phyloP scores from a whole-genome alignment of 140 eudicot genomes.

The Anethum foeniculum region DNA sequence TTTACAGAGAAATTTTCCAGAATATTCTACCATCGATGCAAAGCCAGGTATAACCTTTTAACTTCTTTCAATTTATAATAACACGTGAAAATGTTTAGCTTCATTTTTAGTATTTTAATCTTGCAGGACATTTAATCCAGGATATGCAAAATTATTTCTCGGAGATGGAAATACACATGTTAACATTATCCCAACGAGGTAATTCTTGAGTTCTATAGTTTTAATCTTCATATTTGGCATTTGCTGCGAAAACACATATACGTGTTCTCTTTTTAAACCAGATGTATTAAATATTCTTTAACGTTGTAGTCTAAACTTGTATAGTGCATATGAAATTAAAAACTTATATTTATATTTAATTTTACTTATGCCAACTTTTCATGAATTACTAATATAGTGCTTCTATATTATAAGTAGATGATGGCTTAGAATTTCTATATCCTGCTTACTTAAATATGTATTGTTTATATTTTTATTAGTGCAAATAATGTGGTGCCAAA shows the following conservation, averaged over 20 bases:
- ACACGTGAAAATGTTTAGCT: no score
- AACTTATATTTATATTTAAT: no score
- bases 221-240: background rate
- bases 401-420: background rate
- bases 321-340: background rate
- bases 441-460: background rate
- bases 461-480: background rate
- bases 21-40: no score
- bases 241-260: background rate
- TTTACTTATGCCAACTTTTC: background rate
- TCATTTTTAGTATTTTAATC: no score
- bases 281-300: background rate
- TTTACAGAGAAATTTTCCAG: no score
- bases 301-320: background rate
- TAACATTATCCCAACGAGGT: no score
- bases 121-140: no score
- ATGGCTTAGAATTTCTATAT: background rate
- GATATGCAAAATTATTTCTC: no score
- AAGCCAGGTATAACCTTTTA: no score
- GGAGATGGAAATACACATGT: no score
- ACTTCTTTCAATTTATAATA: no score
- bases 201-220: background rate
- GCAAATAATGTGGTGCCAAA: background rate
- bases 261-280: background rate
- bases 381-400: background rate